Conservation (phyloP, 2,329 filamentous ascomycete genomes). For the Akanthomyces lecanii region DNA sequence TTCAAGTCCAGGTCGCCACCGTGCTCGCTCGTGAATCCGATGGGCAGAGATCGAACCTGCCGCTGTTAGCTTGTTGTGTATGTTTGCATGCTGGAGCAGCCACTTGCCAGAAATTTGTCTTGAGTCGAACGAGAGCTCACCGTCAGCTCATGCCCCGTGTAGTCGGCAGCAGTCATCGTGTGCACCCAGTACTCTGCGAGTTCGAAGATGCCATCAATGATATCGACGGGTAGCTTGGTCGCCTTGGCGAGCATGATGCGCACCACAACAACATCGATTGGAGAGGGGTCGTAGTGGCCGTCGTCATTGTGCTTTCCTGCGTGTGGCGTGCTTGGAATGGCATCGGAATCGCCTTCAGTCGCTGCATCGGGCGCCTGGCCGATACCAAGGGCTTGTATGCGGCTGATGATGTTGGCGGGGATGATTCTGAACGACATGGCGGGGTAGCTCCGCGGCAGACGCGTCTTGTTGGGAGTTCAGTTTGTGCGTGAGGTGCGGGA, state of each 20-base stretch:
- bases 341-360: not conserved
- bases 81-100: not conserved
- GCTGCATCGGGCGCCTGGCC: not conserved
- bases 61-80: not conserved
- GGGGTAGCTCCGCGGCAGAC: not conserved
- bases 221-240: slow-evolving; percentile 46
- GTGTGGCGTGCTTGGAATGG: not conserved
- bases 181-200: slow-evolving; percentile 60
- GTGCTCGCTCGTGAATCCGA: slow-evolving; percentile 32
- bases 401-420: slow-evolving; percentile 10
- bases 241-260: slow-evolving; percentile 44
- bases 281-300: slow-evolving; percentile 31
- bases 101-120: slow-evolving; percentile 33
- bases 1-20: slow-evolving; percentile 17
- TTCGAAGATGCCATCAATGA: slow-evolving; percentile 55
- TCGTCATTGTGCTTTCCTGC: slow-evolving; percentile 12
- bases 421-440: slow-evolving; percentile 15
- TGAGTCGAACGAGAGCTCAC: not conserved
- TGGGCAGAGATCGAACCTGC: slow-evolving; percentile 35
- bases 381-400: not conserved
- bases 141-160: slow-evolving; percentile 21
- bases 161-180: slow-evolving; percentile 34
- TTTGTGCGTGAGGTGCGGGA: not conserved
- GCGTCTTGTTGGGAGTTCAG: not conserved
- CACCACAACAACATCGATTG: slow-evolving; percentile 46